Conservation (phyloP, 2,329 filamentous ascomycete species). For the Aspergillaceae sp. region DNA sequence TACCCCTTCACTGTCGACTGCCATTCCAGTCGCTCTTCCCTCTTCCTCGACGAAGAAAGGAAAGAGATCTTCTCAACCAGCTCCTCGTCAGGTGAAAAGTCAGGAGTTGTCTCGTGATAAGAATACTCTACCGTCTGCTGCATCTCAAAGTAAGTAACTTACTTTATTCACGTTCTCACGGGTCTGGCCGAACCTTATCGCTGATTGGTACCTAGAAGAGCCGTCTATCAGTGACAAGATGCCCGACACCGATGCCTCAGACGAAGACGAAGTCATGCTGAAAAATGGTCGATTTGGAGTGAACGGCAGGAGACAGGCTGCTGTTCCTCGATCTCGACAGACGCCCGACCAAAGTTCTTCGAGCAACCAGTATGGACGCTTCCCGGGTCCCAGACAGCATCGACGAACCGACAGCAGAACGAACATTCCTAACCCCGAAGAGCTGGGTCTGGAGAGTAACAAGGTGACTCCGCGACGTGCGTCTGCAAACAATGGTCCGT, state of each 20-base stretch:
- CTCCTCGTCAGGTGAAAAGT: background rate
- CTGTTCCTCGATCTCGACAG: background rate
- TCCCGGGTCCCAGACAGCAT: background rate
- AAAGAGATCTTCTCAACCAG: background rate
- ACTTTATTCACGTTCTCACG: too few species aligned
- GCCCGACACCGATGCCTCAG: constrained; percentile 11
- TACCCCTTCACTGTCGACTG: background rate
- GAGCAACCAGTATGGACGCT: background rate
- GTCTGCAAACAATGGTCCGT: background rate
- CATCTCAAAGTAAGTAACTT: background rate
- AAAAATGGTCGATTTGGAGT: constrained; percentile 1
- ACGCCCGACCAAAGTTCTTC: background rate
- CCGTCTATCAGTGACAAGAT: background rate
- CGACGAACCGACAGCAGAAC: background rate
- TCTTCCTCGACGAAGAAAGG: background rate
- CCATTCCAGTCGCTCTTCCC: background rate
- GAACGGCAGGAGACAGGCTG: background rate
- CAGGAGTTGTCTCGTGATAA: background rate
- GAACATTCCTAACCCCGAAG: background rate
- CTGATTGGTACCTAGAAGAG: background rate
- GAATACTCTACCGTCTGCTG: background rate
- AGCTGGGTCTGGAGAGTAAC: background rate
- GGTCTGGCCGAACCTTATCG: background rate
- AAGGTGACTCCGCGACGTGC: background rate
- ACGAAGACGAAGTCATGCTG: constrained; percentile 18